Evolutionary conservation across 768 basidiomycete genomes (phyloP).

Genomic region (Lactifluus subvellereus): DNA sequence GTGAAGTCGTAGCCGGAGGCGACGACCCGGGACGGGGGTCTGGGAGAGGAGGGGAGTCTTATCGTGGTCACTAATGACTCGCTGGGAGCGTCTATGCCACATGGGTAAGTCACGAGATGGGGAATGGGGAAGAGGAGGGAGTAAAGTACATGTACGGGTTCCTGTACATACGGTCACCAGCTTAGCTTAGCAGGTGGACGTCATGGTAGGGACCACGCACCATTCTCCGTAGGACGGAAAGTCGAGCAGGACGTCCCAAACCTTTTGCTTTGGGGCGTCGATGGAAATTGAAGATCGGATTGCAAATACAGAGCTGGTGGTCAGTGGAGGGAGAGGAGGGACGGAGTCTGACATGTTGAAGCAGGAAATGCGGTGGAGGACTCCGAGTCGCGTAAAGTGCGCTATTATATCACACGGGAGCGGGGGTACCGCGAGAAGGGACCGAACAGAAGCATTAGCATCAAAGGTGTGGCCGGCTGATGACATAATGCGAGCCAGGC

Average conservation of each 20-base stretch:
- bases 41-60: conserved; percentile 2
- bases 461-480: no score
- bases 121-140: no score
- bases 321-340: neutral
- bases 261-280: conserved; percentile 5
- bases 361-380: no score
- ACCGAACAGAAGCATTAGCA: neutral
- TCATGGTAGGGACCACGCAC: neutral
- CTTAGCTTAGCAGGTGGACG: neutral
- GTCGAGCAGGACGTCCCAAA: conserved; percentile 15
- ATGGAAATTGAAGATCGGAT: conserved; percentile 13
- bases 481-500: neutral
- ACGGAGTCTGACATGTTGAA: neutral
- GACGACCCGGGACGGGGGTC: neutral
- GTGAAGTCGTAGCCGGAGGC: neutral
- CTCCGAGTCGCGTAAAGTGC: no score
- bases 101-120: neutral
- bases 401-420: neutral
- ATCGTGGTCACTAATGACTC: conserved; percentile 2
- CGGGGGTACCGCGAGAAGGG: neutral
- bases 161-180: neutral
- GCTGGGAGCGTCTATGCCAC: conserved; percentile 1
- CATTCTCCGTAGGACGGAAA: conserved; percentile 14
- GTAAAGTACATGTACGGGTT: conserved; percentile 9
- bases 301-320: conserved; percentile 1